phyloP scores from a whole-genome alignment of 1,284 basidiomycete genomes.

The Taiwanofungus camphoratus region DNA sequence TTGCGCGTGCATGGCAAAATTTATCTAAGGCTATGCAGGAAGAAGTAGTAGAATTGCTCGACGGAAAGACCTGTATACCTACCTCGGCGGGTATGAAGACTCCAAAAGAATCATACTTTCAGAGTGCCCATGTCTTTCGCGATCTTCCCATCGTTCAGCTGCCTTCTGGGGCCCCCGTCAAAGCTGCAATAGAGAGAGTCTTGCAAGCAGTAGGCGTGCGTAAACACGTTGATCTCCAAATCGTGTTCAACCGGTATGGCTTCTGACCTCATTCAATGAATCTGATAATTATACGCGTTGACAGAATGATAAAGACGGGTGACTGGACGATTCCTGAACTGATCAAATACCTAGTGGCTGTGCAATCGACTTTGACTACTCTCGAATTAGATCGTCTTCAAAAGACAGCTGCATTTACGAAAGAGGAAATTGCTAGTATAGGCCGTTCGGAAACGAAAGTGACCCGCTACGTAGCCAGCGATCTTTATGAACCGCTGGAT shows the following conservation, averaged over 20 bases:
- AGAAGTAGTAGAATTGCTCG: constrained; percentile 55
- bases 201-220: constrained; percentile 80
- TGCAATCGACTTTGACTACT: constrained; percentile 62
- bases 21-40: constrained; percentile 55
- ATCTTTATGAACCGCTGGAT: constrained; percentile 83
- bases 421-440: constrained; percentile 41
- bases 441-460: constrained; percentile 29
- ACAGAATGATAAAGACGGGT: constrained; percentile 79
- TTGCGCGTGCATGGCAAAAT: constrained; percentile 77
- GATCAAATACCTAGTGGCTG: constrained; percentile 87
- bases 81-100: constrained; percentile 74
- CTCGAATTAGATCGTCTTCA: constrained; percentile 72
- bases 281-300: constrained; percentile 5
- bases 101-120: constrained; percentile 83
- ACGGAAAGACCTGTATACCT: constrained; percentile 72
- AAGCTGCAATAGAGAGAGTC: constrained; percentile 74
- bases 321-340: constrained; percentile 78
- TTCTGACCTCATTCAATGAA: constrained; percentile 1
- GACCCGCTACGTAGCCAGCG: constrained; percentile 54
- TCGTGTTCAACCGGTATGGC: constrained; percentile 77
- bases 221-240: constrained; percentile 87
- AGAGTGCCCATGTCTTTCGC: constrained; percentile 82
- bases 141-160: constrained; percentile 83
- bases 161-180: constrained; percentile 62
- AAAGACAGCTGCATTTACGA: constrained; percentile 79